phyloP scores from a whole-genome alignment of 805 yeast genomes.

The Wickerhamomyces alni region DNA sequence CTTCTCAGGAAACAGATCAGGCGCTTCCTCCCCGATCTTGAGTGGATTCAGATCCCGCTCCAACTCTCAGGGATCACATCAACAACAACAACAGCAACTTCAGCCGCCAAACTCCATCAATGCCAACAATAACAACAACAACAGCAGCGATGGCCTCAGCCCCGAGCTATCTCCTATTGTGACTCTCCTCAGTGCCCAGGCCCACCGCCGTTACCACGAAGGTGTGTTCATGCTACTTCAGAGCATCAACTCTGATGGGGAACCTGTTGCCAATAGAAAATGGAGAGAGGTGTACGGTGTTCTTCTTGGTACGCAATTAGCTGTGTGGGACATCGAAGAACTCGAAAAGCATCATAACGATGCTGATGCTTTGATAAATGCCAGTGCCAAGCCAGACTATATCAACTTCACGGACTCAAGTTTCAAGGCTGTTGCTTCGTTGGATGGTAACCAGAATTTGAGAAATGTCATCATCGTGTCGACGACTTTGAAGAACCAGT shows the following conservation, averaged over 20 bases:
- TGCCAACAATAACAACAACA: neutral
- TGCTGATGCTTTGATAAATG: constrained; percentile 42
- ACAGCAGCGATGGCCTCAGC: constrained; percentile 12
- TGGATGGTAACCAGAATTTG: constrained; percentile 61
- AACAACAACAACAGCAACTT: neutral
- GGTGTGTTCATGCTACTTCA: constrained; percentile 71
- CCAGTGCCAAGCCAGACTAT: constrained; percentile 75
- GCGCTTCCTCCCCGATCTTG: constrained; percentile 12
- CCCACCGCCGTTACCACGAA: constrained; percentile 68
- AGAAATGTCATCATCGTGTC: constrained; percentile 77
- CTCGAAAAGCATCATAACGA: constrained; percentile 44
- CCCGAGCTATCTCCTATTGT: constrained; percentile 59
- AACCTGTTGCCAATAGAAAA: constrained; percentile 64
- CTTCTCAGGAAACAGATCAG: constrained; percentile 18
- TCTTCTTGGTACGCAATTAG: constrained; percentile 83
- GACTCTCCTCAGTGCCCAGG: constrained; percentile 65
- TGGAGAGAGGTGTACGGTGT: constrained; percentile 96
- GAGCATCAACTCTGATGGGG: constrained; percentile 79
- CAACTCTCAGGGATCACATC: constrained; percentile 9
- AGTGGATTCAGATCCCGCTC: constrained; percentile 14
- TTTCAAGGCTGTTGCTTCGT: constrained; percentile 60
- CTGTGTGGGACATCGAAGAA: constrained; percentile 82
- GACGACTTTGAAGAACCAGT: constrained; percentile 88
- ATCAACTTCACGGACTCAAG: constrained; percentile 88
- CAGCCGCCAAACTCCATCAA: too few relatives aligned